Evolutionary conservation across 2,329 filamentous ascomycete species (phyloP), one percentile per base, ranked within the genome.

Genomic region (Shiraia sp.): DNA sequence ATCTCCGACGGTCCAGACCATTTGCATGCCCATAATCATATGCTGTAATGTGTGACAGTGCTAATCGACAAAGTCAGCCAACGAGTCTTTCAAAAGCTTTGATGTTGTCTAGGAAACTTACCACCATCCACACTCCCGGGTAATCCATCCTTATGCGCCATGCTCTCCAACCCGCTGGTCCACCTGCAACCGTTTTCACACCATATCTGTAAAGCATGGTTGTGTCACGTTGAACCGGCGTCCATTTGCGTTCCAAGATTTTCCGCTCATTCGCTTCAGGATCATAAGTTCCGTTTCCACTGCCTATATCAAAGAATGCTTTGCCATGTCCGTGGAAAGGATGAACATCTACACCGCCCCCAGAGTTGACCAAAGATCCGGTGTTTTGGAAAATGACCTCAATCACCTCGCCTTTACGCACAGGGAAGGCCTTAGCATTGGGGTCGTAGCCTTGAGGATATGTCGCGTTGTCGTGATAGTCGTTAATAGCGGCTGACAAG

Each of bases 31-130:
- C 79, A 82, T 82, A 13, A 79, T 65, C 73, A 81, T 79, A 57
- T 84, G 81, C 39, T 77, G 75, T 35, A 79, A 49, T 12, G 79
- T 75, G 57, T 84, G 81, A 48, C 81, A 84, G 59, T 84, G 81
- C 48, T 22, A n/a, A 8, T 22, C 8, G 8, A 22, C 4, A 8
- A 22, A 22, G 19, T 22, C 19, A 22, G 19, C 19, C 8, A 22
- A 22, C 19, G 19, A 8, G 8, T 22, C 19, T 8, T 5, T 22
- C 19, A 8, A 4, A 22, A 22, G 19, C 19, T 22, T 8, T 22
- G n/a, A n/a, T n/a, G n/a, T n/a, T n/a, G n/a, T n/a, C n/a, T 22
- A 8, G 19, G 8, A 22, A 8, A 22, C 19, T 22, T 22, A 22
- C 19, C 8, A 83, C 69, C 78, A 83, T 79, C 79, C 79, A 84